Percentiles rank a stretch among this genome's conserved stretches.
phyloP scores from a whole-genome alignment of 495 filamentous ascomycete species.

The Entonaema liquescens region DNA sequence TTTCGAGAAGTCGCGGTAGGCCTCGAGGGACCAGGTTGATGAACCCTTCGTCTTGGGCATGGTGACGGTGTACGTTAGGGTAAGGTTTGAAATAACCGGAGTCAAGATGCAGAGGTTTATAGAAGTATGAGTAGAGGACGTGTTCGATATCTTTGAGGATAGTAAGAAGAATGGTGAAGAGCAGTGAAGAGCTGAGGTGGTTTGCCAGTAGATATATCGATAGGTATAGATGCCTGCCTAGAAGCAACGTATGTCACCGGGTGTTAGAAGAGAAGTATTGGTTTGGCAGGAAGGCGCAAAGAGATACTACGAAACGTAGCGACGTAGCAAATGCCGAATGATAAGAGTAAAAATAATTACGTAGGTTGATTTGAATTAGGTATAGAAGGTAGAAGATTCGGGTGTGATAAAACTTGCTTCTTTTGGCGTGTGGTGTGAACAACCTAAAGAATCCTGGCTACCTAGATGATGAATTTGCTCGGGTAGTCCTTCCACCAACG shows the following conservation, averaged over 20 bases:
- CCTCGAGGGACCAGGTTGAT: neutral
- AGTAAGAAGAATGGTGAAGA: neutral
- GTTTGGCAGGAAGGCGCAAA: neutral
- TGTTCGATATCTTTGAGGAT: neutral
- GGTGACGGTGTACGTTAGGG: neutral
- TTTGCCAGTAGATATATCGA: neutral
- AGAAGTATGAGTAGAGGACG: neutral
- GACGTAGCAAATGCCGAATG: neutral
- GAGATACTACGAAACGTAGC: neutral
- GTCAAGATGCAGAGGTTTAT: neutral
- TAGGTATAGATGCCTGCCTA: neutral
- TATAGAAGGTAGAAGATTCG: neutral
- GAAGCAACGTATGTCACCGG: neutral
- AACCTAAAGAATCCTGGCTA: neutral
- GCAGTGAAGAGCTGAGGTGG: neutral
- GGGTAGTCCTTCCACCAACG: neutral
- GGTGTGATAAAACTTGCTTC: neutral
- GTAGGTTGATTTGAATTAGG: neutral
- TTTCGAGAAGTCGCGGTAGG: conserved; percentile 7
- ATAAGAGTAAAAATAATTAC: neutral
- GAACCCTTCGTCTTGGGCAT: neutral
- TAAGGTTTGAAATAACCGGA: neutral
- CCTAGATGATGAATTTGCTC: neutral
- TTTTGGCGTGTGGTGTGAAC: neutral
- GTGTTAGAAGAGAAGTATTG: neutral